Evolutionary conservation across 2,329 filamentous ascomycete species (phyloP).

Genomic region (Nakataea oryzae): DNA sequence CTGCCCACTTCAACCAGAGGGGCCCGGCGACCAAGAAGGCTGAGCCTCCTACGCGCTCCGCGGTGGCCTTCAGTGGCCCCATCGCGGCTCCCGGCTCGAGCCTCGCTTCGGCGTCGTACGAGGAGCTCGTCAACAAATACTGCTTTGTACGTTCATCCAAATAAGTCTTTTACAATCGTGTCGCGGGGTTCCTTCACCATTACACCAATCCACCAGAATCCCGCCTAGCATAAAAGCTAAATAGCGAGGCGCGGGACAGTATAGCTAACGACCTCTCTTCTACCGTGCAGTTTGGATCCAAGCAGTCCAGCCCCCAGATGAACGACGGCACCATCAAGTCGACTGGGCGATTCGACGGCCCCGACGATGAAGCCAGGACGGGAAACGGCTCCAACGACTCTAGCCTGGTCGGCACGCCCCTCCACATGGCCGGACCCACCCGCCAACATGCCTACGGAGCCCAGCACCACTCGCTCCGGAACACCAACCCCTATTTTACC

Average conservation of each 20-base stretch:
- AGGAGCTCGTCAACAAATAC: constrained; percentile 97
- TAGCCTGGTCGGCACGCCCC: constrained; percentile 26
- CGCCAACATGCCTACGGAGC: constrained; percentile 23
- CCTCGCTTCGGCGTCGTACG: constrained; percentile 82
- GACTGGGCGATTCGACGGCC: constrained; percentile 30
- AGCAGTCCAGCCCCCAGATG: constrained; percentile 39
- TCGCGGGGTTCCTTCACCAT: not conserved
- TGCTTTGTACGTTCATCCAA: constrained; percentile 86
- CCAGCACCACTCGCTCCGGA: constrained; percentile 31
- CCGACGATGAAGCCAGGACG: constrained; percentile 22
- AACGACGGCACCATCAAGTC: constrained; percentile 35
- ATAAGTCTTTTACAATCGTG: not conserved
- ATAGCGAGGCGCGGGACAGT: constrained; percentile 17
- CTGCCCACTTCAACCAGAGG: no score
- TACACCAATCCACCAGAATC: not conserved
- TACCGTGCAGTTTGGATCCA: constrained; percentile 46
- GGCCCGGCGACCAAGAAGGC: not conserved
- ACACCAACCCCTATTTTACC: constrained; percentile 25
- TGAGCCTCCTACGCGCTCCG: constrained; percentile 8
- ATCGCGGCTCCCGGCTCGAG: constrained; percentile 25
- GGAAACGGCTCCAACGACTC: constrained; percentile 24
- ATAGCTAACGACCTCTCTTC: constrained; percentile 18
- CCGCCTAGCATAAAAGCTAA: constrained; percentile 9
- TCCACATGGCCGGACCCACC: constrained; percentile 14
- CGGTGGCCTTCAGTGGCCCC: constrained; percentile 6